Conservation (phyloP, 768 basidiomycete species). For the Myochromella boudieri region DNA sequence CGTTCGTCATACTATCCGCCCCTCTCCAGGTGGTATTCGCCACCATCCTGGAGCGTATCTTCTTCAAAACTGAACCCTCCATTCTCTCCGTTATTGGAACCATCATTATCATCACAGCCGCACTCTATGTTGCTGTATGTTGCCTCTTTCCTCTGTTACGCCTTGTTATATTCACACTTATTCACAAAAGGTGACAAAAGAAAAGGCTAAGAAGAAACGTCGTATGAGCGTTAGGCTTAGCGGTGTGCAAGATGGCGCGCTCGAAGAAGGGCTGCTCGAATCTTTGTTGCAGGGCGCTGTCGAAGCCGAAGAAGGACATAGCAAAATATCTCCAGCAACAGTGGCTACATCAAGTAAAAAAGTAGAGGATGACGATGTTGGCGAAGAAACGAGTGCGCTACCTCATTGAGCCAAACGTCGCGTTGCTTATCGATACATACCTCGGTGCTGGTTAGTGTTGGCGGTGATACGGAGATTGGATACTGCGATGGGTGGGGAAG, state of each 20-base stretch:
- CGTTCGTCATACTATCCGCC: neutral
- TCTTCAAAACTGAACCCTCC: conserved; percentile 63
- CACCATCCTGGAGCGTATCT: conserved; percentile 57
- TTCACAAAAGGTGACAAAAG: conserved; percentile 8
- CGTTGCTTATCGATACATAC: too few relatives aligned
- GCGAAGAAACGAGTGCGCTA: neutral
- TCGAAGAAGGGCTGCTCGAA: conserved; percentile 14
- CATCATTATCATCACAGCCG: conserved; percentile 60
- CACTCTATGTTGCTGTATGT: conserved; percentile 65
- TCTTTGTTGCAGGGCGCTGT: conserved; percentile 1
- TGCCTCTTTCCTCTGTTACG: neutral
- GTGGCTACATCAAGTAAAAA: too few relatives aligned
- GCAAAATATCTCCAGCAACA: too few relatives aligned
- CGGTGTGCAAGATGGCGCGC: conserved; percentile 4
- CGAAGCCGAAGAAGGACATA: conserved; percentile 2
- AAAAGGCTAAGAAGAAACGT: conserved; percentile 1
- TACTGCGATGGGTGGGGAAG: neutral
- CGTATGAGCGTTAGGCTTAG: conserved; percentile 5
- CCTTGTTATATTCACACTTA: neutral
- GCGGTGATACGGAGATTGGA: neutral
- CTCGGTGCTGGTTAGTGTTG: too few relatives aligned
- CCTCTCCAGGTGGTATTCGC: conserved; percentile 62
- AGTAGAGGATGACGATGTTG: too few relatives aligned
- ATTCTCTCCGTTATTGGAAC: conserved; percentile 62
- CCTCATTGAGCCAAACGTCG: too few relatives aligned